These are phyloP conservation scores for Pisolithus albus DNA, from an alignment of 768 basidiomycete genomes.

Conservation along the genomic window DNA sequence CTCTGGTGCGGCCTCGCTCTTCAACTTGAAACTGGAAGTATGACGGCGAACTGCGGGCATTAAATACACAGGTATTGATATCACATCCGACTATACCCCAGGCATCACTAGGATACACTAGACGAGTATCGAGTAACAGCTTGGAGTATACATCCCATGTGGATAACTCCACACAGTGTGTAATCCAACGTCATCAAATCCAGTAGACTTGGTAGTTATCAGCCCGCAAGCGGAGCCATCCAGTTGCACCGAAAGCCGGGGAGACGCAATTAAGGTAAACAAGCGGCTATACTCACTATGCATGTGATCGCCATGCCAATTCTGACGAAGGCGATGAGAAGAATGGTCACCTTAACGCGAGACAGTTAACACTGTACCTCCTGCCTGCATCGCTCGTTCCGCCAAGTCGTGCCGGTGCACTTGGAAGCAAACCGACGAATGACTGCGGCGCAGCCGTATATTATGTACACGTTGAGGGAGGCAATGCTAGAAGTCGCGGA, in stretches of 20 bases:
- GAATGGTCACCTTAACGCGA: too few relatives aligned
- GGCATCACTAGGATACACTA: too few relatives aligned
- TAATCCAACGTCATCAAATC: constrained; percentile 3
- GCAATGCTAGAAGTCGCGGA: constrained; percentile 21
- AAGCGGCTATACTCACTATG: background rate
- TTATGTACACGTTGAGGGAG: too few relatives aligned
- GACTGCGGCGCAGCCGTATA: constrained; percentile 30
- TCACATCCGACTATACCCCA: too few relatives aligned
- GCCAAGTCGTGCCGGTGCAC: constrained; percentile 5
- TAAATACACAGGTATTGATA: too few relatives aligned
- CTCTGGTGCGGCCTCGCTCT: too few relatives aligned
- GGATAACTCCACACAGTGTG: constrained; percentile 1
- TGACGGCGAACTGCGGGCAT: too few relatives aligned
- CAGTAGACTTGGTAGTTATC: background rate
- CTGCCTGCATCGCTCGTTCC: constrained; percentile 6
- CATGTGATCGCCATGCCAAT: constrained; percentile 3
- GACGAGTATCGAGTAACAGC: background rate
- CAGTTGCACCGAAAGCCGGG: background rate
- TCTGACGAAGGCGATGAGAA: background rate
- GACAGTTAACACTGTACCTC: background rate
- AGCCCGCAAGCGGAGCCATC: constrained; percentile 4
- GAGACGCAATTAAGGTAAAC: background rate
- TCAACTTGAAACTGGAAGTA: too few relatives aligned
- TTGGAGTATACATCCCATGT: background rate
- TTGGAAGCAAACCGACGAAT: constrained; percentile 3